Evolutionary conservation across 192 early-diverging fungal genomes (phyloP).

Genomic region (Podila clonocystis): DNA sequence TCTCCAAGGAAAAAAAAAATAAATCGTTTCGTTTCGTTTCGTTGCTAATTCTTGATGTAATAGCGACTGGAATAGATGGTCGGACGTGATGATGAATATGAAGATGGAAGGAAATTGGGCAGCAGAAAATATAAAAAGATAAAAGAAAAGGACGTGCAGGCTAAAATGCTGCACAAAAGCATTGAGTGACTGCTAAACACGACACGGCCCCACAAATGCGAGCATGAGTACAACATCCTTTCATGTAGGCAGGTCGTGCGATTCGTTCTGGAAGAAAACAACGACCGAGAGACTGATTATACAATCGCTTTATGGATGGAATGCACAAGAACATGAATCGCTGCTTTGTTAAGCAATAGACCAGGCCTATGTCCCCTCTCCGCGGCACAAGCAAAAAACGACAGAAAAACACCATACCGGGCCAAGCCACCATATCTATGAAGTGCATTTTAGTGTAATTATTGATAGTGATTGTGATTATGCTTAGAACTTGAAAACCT

Average conservation of each 20-base stretch:
- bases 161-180: not conserved
- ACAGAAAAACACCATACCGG: too few relatives aligned
- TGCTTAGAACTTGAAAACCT: conserved; percentile 89
- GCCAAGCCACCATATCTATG: too few relatives aligned
- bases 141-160: not conserved
- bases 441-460: not conserved
- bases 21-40: not conserved
- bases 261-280: too few relatives aligned
- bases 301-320: too few relatives aligned
- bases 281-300: too few relatives aligned
- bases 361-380: too few relatives aligned
- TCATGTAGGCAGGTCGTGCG: too few relatives aligned
- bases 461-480: not conserved
- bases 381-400: too few relatives aligned
- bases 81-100: not conserved
- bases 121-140: not conserved
- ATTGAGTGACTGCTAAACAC: not conserved
- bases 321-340: too few relatives aligned
- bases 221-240: too few relatives aligned
- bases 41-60: not conserved
- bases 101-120: not conserved
- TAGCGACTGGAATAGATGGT: not conserved
- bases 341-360: too few relatives aligned
- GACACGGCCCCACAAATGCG: too few relatives aligned
- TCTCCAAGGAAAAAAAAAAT: not conserved